These are phyloP conservation scores for Candida hungchunana DNA, from an alignment of 805 yeast genomes.

Conservation along the genomic window DNA sequence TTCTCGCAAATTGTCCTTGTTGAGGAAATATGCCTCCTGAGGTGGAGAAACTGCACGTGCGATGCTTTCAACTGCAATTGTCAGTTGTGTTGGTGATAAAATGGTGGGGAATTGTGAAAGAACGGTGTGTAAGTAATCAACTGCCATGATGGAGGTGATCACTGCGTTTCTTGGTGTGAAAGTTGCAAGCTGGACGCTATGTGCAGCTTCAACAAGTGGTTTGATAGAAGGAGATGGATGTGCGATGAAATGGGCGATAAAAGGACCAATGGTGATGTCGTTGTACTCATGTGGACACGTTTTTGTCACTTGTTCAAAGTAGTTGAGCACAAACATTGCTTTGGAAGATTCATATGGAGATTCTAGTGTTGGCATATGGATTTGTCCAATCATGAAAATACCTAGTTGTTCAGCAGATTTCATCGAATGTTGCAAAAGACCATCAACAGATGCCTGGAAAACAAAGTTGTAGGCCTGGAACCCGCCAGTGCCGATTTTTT, in stretches of 20 bases:
- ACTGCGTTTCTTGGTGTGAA: slow-evolving; percentile 22
- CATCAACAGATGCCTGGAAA: slow-evolving; percentile 45
- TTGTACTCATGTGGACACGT: slow-evolving; percentile 32
- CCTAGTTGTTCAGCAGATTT: slow-evolving; percentile 28
- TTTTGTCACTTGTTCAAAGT: slow-evolving; percentile 29
- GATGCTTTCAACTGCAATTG: slow-evolving; percentile 52
- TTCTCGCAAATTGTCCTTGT: slow-evolving; percentile 28
- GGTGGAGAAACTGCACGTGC: slow-evolving; percentile 42
- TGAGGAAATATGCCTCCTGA: slow-evolving; percentile 28
- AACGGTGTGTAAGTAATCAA: slow-evolving; percentile 43
- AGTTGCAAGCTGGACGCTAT: slow-evolving; percentile 50
- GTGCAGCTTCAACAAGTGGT: slow-evolving; percentile 52
- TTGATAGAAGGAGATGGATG: slow-evolving; percentile 5
- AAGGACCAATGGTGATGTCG: slow-evolving; percentile 31
- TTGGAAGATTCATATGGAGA: slow-evolving; percentile 27
- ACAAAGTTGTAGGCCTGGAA: slow-evolving; percentile 61
- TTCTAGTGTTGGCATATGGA: slow-evolving; percentile 12
- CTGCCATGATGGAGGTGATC: slow-evolving; percentile 24
- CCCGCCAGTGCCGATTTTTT: slow-evolving; percentile 59
- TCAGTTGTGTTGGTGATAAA: slow-evolving; percentile 51
- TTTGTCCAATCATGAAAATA: slow-evolving; percentile 26
- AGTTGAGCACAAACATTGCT: slow-evolving; percentile 28
- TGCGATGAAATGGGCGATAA: slow-evolving; percentile 22
- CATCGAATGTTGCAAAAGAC: slow-evolving; percentile 28
- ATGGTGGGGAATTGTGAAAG: slow-evolving; percentile 52